Conservation (phyloP, 345 rosid genomes). For the Isatis tinctoria region DNA sequence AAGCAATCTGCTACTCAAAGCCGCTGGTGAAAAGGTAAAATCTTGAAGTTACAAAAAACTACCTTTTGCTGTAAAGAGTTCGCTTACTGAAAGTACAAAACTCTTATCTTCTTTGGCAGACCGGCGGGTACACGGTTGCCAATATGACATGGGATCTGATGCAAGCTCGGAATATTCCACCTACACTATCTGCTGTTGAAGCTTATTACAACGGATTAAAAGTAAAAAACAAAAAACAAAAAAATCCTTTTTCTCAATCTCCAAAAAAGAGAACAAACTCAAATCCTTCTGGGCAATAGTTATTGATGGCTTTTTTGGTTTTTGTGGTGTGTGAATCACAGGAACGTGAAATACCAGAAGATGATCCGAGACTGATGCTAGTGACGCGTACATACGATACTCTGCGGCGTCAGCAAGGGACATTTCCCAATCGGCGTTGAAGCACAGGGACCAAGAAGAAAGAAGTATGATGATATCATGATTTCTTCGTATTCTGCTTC, state of each 20-base stretch:
- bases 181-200: conserved; percentile 55
- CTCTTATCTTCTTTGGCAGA: conserved; percentile 33
- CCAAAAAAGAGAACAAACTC: background rate
- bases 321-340: conserved; percentile 27
- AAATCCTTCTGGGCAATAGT: background rate
- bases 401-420: conserved; percentile 39
- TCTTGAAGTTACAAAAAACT: background rate
- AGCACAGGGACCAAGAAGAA: background rate
- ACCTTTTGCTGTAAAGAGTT: background rate
- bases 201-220: conserved; percentile 83
- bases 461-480: background rate
- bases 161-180: conserved; percentile 56
- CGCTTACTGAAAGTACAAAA: background rate
- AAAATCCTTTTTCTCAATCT: background rate
- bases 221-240: conserved; percentile 36
- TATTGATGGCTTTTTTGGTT: background rate
- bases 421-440: conserved; percentile 15
- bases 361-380: conserved; percentile 61
- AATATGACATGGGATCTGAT: conserved; percentile 89
- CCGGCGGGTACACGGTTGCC: conserved; percentile 83
- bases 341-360: conserved; percentile 77
- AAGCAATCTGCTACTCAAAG: conserved; percentile 70
- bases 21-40: conserved; percentile 86
- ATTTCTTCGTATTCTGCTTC: background rate
- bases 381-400: conserved; percentile 51